A percentile compares a stretch with the other conserved stretches of the same genome.
phyloP scores from a whole-genome alignment of 768 basidiomycete species.

The Phanerochaete carnosa region DNA sequence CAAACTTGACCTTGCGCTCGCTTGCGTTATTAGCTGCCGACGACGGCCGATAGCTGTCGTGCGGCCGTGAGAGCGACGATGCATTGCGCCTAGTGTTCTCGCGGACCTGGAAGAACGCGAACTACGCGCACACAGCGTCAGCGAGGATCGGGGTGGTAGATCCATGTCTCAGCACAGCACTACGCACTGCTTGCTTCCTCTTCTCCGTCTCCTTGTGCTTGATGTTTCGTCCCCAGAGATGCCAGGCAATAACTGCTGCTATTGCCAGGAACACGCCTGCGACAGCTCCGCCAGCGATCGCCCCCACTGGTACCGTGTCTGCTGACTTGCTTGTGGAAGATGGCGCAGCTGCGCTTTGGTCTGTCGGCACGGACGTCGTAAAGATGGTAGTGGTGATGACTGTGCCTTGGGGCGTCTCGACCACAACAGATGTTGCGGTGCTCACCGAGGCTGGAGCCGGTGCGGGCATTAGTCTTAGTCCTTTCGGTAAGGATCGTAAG shows the following conservation, averaged over 20 bases:
- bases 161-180: neutral
- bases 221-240: conserved; percentile 42
- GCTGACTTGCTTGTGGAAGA: neutral
- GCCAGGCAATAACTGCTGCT: conserved; percentile 39
- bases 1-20: conserved; percentile 41
- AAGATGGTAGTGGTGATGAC: conserved; percentile 29
- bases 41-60: conserved; percentile 26
- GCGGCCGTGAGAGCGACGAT: conserved; percentile 10
- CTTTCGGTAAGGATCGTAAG: neutral
- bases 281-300: conserved; percentile 47
- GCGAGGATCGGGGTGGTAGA: neutral
- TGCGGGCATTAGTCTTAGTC: neutral
- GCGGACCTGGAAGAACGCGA: conserved; percentile 26
- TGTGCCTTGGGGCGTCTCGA: neutral
- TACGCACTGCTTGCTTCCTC: conserved; percentile 28
- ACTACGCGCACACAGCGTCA: conserved; percentile 12
- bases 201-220: conserved; percentile 33
- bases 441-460: neutral
- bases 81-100: conserved; percentile 44
- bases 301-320: conserved; percentile 39
- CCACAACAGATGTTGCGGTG: conserved; percentile 1
- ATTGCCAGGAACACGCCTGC: conserved; percentile 48
- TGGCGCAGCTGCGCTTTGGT: conserved; percentile 1
- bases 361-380: conserved; percentile 11
- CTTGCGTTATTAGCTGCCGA: conserved; percentile 19